Conservation (phyloP, 192 early-diverging fungal genomes). For the Coemansia sp. region DNA sequence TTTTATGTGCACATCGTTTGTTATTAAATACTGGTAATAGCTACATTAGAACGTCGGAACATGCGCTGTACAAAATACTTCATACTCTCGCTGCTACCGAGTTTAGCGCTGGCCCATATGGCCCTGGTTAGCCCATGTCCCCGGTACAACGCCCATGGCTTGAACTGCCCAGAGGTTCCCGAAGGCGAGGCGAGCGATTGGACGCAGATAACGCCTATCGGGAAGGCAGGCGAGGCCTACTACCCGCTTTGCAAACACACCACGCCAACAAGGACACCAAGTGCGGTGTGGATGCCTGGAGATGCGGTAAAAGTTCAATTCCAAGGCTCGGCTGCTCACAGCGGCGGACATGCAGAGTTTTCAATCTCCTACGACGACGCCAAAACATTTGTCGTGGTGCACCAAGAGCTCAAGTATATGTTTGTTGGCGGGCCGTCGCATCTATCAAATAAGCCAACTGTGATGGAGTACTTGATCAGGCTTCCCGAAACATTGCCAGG, state of each 20-base stretch:
- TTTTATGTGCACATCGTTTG: not conserved
- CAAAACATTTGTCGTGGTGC: slow-evolving; percentile 57
- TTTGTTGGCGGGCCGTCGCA: slow-evolving; percentile 15
- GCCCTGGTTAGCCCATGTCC: slow-evolving; percentile 41
- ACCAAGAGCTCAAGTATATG: slow-evolving; percentile 42
- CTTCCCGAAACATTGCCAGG: slow-evolving; percentile 37
- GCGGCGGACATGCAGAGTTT: slow-evolving; percentile 59
- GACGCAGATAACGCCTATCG: slow-evolving; percentile 49
- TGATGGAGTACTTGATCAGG: slow-evolving; percentile 17
- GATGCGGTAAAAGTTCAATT: slow-evolving; percentile 41
- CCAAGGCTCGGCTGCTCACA: slow-evolving; percentile 31
- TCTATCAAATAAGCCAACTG: slow-evolving; percentile 12
- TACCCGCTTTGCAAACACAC: slow-evolving; percentile 53
- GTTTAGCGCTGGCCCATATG: slow-evolving; percentile 30
- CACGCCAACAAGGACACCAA: slow-evolving; percentile 32
- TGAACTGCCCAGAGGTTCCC: slow-evolving; percentile 43
- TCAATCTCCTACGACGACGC: slow-evolving; percentile 54
- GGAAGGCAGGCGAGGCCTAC: slow-evolving; percentile 18
- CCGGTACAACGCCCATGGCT: slow-evolving; percentile 26
- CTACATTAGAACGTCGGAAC: not conserved
- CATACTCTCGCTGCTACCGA: not conserved
- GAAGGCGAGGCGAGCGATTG: slow-evolving; percentile 23
- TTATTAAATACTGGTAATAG: not conserved
- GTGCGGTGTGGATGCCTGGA: slow-evolving; percentile 47
- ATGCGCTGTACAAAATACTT: not conserved